Percentiles rank a stretch among this genome's conserved stretches.
Conservation (phyloP, 352 stramenopile genomes). For the Phytophthora aleatoria region DNA sequence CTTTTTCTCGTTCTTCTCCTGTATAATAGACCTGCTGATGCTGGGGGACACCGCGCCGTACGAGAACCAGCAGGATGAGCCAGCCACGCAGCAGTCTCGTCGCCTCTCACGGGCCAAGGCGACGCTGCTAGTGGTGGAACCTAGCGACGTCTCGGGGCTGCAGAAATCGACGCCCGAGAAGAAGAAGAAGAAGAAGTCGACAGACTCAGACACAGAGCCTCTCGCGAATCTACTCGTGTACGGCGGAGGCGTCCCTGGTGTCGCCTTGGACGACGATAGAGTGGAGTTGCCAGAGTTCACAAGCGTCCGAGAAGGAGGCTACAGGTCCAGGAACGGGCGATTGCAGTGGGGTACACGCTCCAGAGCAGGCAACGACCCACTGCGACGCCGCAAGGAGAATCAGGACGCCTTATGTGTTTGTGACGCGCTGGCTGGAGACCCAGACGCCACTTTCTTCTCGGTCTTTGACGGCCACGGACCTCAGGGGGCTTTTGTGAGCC, state of each 20-base stretch:
- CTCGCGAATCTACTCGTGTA: slow-evolving; percentile 30
- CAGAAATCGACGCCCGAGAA: slow-evolving; percentile 14
- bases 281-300: slow-evolving; percentile 74
- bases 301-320: slow-evolving; percentile 50
- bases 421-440: slow-evolving; percentile 54
- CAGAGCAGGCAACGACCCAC: slow-evolving; percentile 70
- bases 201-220: slow-evolving; percentile 7
- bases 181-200: not conserved
- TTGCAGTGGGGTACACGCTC: slow-evolving; percentile 62
- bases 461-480: slow-evolving; percentile 83
- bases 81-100: slow-evolving; percentile 7
- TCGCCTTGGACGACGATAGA: slow-evolving; percentile 59
- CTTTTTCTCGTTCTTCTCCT: not conserved
- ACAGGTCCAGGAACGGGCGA: slow-evolving; percentile 46
- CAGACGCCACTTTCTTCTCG: slow-evolving; percentile 60
- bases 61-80: slow-evolving; percentile 13
- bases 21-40: slow-evolving; percentile 30
- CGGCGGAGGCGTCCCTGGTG: slow-evolving; percentile 70
- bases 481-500: slow-evolving; percentile 76
- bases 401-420: slow-evolving; percentile 76
- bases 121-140: slow-evolving; percentile 40
- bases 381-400: slow-evolving; percentile 86
- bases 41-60: slow-evolving; percentile 24
- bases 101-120: slow-evolving; percentile 48
- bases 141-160: slow-evolving; percentile 25